phyloP scores from a whole-genome alignment of 148 eudicot species.

The Talinum fruticosum region DNA sequence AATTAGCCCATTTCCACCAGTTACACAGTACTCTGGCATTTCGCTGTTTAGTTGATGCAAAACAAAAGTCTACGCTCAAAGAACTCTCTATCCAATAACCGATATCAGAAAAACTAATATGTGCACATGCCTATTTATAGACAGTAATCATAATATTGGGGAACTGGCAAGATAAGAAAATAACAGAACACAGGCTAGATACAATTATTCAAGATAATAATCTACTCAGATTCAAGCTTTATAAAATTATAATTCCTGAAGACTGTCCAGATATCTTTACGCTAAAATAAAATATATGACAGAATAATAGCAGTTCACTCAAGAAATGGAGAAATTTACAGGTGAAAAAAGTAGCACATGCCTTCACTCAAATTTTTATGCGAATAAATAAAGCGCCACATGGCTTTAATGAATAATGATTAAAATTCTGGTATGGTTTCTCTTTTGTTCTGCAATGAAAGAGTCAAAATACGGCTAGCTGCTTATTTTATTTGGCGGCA shows the following conservation, averaged over 20 bases:
- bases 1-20: slow-evolving; percentile 23
- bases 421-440: not conserved
- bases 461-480: not conserved
- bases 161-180: not conserved
- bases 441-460: not conserved
- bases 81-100: not conserved
- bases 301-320: not conserved
- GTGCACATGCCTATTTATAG: not conserved
- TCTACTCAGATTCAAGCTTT: not conserved
- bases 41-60: not conserved
- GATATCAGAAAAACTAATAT: not conserved
- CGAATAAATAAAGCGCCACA: not conserved
- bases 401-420: not conserved
- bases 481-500: too few species aligned
- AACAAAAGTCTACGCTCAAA: not conserved
- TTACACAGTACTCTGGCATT: slow-evolving; percentile 23
- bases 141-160: not conserved
- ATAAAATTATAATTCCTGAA: not conserved
- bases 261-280: not conserved
- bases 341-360: not conserved
- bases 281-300: not conserved
- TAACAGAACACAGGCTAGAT: not conserved
- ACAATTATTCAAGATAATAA: not conserved
- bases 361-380: not conserved
- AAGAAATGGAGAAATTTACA: not conserved